Evolutionary conservation across 2,329 filamentous ascomycete genomes (phyloP).

Genomic region (Keithomyces neogunnii): DNA sequence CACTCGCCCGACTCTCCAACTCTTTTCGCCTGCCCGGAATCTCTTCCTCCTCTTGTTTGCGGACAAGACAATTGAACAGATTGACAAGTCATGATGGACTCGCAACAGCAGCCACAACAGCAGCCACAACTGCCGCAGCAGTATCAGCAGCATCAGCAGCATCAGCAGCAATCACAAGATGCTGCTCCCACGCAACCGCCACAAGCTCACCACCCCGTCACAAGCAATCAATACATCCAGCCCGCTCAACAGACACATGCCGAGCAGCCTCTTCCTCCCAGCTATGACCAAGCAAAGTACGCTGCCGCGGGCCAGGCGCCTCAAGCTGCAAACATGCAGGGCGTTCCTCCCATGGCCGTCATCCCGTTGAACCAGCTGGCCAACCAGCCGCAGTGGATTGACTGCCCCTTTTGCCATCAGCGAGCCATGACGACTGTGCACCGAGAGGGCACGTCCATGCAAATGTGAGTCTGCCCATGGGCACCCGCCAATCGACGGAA

Average conservation of each 20-base stretch:
- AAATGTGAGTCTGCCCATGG: constrained; percentile 13
- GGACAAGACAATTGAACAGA: no score
- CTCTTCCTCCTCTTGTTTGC: no score
- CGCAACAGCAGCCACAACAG: no score
- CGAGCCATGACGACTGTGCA: constrained; percentile 14
- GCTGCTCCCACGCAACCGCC: not conserved
- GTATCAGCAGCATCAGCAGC: not conserved
- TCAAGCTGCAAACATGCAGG: not conserved
- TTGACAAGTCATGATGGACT: no score
- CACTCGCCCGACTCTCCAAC: no score
- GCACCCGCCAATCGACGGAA: not conserved
- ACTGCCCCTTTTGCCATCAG: constrained; percentile 21
- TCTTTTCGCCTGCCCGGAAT: no score
- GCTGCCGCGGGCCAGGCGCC: constrained; percentile 1
- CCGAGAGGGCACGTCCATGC: constrained; percentile 17
- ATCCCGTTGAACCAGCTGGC: constrained; percentile 16
- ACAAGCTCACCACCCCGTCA: not conserved
- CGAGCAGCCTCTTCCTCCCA: not conserved
- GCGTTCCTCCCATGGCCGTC: not conserved
- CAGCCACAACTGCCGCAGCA: no score
- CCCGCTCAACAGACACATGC: not conserved
- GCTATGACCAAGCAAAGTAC: constrained; percentile 2
- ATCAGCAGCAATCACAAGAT: not conserved
- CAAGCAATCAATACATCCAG: not conserved
- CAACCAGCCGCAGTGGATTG: constrained; percentile 17